Conservation (phyloP, 1,284 basidiomycete species). For the Trichosporon coremiiforme region DNA sequence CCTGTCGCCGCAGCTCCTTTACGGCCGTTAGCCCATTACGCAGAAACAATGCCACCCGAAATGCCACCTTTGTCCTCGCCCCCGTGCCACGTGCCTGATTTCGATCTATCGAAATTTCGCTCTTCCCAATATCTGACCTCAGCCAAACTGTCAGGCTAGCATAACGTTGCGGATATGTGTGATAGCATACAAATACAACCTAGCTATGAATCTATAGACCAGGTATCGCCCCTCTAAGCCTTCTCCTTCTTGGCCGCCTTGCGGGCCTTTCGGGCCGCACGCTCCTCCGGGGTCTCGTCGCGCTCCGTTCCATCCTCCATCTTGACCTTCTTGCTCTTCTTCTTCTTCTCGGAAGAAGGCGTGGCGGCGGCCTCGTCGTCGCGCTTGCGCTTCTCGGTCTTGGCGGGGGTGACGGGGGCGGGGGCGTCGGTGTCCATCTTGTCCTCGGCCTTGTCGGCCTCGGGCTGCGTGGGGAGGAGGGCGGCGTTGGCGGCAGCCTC, state of each 20-base stretch:
- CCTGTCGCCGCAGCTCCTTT: background rate
- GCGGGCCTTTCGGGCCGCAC: constrained; percentile 50
- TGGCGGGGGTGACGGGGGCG: constrained; percentile 54
- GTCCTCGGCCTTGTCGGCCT: constrained; percentile 37
- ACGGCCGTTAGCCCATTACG: no score
- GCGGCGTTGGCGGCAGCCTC: constrained; percentile 41
- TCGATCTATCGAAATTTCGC: background rate
- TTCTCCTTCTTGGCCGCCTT: constrained; percentile 54
- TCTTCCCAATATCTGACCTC: background rate
- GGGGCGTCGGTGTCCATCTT: constrained; percentile 20
- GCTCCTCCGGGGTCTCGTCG: constrained; percentile 55
- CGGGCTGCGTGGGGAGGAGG: constrained; percentile 49
- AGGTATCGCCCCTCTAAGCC: constrained; percentile 15
- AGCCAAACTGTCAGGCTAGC: background rate
- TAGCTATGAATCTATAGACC: constrained; percentile 10
- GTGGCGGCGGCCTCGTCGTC: constrained; percentile 56
- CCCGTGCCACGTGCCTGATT: background rate
- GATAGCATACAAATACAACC: constrained; percentile 18
- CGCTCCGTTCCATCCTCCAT: constrained; percentile 58
- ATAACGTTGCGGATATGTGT: background rate
- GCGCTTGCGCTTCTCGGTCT: constrained; percentile 60
- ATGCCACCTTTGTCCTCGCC: background rate
- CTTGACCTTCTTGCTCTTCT: constrained; percentile 62
- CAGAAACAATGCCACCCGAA: background rate
- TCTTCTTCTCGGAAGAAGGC: constrained; percentile 62